phyloP scores from a whole-genome alignment of 768 basidiomycete genomes.

The Trametes cubensis region DNA sequence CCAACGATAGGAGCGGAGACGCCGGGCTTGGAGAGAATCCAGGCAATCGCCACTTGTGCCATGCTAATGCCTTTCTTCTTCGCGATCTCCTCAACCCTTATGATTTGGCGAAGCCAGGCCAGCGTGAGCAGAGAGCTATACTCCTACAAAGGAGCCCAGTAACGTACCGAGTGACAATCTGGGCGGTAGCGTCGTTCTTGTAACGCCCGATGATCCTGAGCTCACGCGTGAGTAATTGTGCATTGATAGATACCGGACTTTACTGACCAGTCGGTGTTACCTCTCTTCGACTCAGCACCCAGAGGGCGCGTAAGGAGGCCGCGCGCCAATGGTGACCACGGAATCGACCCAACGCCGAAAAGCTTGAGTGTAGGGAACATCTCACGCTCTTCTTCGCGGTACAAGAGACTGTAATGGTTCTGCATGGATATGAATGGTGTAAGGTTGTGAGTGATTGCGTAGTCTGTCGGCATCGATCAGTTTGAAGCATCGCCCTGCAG shows the following conservation, averaged over 20 bases:
- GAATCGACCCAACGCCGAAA: slow-evolving; percentile 38
- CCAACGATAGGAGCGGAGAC: slow-evolving; percentile 34
- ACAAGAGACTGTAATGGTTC: slow-evolving; percentile 57
- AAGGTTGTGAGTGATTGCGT: slow-evolving; percentile 42
- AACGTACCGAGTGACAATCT: slow-evolving; percentile 37
- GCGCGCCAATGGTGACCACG: slow-evolving; percentile 43
- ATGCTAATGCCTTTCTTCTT: slow-evolving; percentile 41
- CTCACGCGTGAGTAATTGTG: too few relatives aligned
- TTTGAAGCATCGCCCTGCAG: neutral
- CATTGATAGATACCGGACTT: too few relatives aligned
- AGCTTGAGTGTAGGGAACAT: slow-evolving; percentile 52
- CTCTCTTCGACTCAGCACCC: slow-evolving; percentile 28
- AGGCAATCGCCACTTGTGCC: slow-evolving; percentile 41
- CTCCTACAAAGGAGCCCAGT: neutral
- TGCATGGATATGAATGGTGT: slow-evolving; percentile 68
- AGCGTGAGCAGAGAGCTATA: neutral
- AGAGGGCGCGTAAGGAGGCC: slow-evolving; percentile 37
- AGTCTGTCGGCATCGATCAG: neutral
- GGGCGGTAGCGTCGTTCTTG: slow-evolving; percentile 32
- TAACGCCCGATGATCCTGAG: neutral
- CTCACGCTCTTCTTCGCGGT: slow-evolving; percentile 63
- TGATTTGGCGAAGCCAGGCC: too few relatives aligned
- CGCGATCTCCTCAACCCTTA: slow-evolving; percentile 44
- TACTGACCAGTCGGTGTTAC: slow-evolving; percentile 28
- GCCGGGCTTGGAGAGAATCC: slow-evolving; percentile 35